Evolutionary conservation across 805 yeast genomes (phyloP), one percentile per base, ranked within the genome.

Genomic region (Candida parachauliodes): DNA sequence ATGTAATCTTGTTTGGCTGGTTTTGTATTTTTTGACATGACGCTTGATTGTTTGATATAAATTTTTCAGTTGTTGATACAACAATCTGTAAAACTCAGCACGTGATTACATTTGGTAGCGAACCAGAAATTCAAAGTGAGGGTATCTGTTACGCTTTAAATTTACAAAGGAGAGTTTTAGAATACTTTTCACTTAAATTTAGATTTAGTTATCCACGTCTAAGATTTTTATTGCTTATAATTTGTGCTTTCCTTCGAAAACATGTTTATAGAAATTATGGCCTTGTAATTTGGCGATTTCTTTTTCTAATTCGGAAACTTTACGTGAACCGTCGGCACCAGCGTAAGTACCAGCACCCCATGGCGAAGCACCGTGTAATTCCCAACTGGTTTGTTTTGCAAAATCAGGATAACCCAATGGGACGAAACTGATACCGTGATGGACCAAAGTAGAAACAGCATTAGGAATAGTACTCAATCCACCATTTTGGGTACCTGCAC

Each of bases 341-440:
- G 95, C 87, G 48, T 74, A 70, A 41, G 85, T 67, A 55, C 91
- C 93, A 29, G 95, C 88, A 62, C 94, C 94, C 84, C 88, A 87
- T 36, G 95, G 76, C 39, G 89, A 77, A 51, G 83, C 82, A 51
- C 94, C 95, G 55, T 82, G 89, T 39, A 74, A 70, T 65, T 81
- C 89, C 41, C 82, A 54, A 59, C 72, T 72, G 46, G 76, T 49
- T 49, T 79, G 59, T 42, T 74, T 73, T 34, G 75, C 72, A 55
- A 79, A 77, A 28, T 69, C 72, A 24, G 72, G 77, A 65, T 75
- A 76, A 55, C 95, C 95, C 50, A 86, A 72, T 45, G 95, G 95
- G 42, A 87, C 79, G 59, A 61, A 86, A 48, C 81, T 67, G 68
- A 86, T 72, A 56, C 95, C 95, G 57, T 86, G 94, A 62, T 87